These are phyloP conservation scores for Colletotrichum gloeosporioides DNA, from an alignment of 2,329 filamentous ascomycete genomes.

Conservation along the genomic window DNA sequence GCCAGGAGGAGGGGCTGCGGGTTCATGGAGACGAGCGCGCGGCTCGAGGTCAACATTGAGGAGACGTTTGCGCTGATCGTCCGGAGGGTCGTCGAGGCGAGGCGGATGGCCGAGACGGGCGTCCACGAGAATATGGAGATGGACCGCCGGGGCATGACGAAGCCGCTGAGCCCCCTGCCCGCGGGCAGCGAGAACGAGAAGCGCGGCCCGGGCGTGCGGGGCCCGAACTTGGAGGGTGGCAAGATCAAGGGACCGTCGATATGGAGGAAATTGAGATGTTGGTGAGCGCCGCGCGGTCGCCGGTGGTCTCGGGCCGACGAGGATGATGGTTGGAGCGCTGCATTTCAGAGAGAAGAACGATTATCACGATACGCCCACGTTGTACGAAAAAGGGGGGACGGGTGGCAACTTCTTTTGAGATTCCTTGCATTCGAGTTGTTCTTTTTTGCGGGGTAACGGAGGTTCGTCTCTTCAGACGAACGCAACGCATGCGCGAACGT, in stretches of 20 bases:
- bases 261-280: slow-evolving; percentile 63
- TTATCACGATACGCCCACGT: background rate
- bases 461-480: background rate
- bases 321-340: background rate
- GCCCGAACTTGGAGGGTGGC: slow-evolving; percentile 47
- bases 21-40: slow-evolving; percentile 89
- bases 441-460: background rate
- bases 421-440: background rate
- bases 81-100: slow-evolving; percentile 64
- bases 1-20: slow-evolving; percentile 74
- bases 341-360: background rate
- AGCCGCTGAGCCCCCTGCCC: slow-evolving; percentile 61
- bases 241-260: slow-evolving; percentile 51
- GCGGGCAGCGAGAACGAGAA: slow-evolving; percentile 44
- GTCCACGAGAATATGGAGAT: slow-evolving; percentile 45
- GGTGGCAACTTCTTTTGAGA: background rate
- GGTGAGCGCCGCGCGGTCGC: slow-evolving; percentile 38
- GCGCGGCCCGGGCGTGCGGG: slow-evolving; percentile 49
- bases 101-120: slow-evolving; percentile 55
- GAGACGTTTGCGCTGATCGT: slow-evolving; percentile 82
- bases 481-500: background rate
- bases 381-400: background rate
- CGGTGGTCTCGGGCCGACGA: background rate
- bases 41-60: slow-evolving; percentile 87
- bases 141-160: slow-evolving; percentile 61